Evolutionary conservation across 2,329 filamentous ascomycete genomes (phyloP), one percentile per base, ranked within the genome.

Genomic region (Fusarium sp.): DNA sequence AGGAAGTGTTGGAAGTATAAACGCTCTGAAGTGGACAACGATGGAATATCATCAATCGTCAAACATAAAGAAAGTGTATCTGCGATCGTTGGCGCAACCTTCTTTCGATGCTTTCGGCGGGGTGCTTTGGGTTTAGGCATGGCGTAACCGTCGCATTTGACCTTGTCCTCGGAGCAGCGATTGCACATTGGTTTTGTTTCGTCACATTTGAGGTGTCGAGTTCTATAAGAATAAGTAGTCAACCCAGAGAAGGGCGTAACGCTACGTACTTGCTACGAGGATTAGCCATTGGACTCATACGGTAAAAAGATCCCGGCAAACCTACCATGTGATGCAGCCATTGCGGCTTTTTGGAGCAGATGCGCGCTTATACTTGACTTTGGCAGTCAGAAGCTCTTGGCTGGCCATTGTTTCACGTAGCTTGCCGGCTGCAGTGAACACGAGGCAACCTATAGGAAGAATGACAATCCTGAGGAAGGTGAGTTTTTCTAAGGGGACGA

Each of bases 1-100:
- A 62, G 42, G 17, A 62, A 62, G 31, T 62, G 58, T 6, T 55
- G 24, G 14, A 62, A 62, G 38, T 62, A 62, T 4, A 54, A n/a
- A 8, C 47, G 24, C 31, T 62, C 58, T 2, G 41, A 12, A 1
- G 31, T 22, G 13, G 58, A 31, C 38, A 62, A 20, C 2, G 38
- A 44, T 4, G 58, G 58, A 2, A 55, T 20, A 4, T 62, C 38
- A 8, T 28, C 18, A 3, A 55, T 13, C 1, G 17, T n/a, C 5
- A 24, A 28, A 4, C 15, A n/a, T 5, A 55, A 15, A 10, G 48
- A 26, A 15, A 44, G 6, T 7, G 36, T 18, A 11, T 35, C 58
- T 2, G 15, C 6, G 5, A 4, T 35, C 6, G 28, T 22, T 42
- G 28, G 28, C 8, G 7, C 13, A 22, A 15, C 47, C 14, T 28